Evolutionary conservation across 106 monocot genomes (phyloP).

Genomic region (Alisma plantagoaquatica): DNA sequence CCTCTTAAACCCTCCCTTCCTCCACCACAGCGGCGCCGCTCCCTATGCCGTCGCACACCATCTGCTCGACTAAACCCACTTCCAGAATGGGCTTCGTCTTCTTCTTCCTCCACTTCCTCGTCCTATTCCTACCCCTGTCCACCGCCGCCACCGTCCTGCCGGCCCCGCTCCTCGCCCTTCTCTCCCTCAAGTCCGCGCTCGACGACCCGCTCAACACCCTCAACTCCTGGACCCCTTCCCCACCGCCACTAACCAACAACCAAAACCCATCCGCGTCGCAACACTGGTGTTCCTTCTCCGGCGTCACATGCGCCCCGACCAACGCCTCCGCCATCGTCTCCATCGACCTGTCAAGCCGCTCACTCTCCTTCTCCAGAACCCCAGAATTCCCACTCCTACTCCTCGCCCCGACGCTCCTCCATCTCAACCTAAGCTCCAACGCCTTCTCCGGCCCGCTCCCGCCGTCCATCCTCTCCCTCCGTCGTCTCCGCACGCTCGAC

Average conservation of each 20-base stretch:
- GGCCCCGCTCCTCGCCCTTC: slow-evolving; percentile 42
- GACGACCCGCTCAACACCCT: slow-evolving; percentile 47
- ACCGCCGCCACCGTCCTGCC: slow-evolving; percentile 14
- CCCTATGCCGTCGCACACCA: not conserved
- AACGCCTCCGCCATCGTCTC: slow-evolving; percentile 19
- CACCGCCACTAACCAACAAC: no score
- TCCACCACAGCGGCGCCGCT: not conserved
- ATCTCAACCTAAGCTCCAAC: slow-evolving; percentile 78
- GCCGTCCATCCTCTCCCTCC: slow-evolving; percentile 44
- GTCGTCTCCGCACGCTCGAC: slow-evolving; percentile 40
- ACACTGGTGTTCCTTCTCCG: slow-evolving; percentile 54
- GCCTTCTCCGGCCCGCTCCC: slow-evolving; percentile 53
- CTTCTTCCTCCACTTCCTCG: slow-evolving; percentile 1
- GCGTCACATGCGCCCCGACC: slow-evolving; percentile 38
- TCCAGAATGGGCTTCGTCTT: no score
- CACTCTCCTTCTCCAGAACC: slow-evolving; percentile 60
- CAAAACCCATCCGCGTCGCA: slow-evolving; percentile 6
- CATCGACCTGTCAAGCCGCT: slow-evolving; percentile 58
- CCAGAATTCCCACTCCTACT: slow-evolving; percentile 40
- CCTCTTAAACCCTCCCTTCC: not conserved
- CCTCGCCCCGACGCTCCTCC: slow-evolving; percentile 18
- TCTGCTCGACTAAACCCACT: no score
- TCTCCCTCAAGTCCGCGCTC: slow-evolving; percentile 58
- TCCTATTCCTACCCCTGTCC: not conserved
- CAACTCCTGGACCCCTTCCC: slow-evolving; percentile 45